These are phyloP conservation scores for Phyllosticta citriasiana DNA, from an alignment of 2,329 filamentous ascomycete genomes.

Conservation along the genomic window DNA sequence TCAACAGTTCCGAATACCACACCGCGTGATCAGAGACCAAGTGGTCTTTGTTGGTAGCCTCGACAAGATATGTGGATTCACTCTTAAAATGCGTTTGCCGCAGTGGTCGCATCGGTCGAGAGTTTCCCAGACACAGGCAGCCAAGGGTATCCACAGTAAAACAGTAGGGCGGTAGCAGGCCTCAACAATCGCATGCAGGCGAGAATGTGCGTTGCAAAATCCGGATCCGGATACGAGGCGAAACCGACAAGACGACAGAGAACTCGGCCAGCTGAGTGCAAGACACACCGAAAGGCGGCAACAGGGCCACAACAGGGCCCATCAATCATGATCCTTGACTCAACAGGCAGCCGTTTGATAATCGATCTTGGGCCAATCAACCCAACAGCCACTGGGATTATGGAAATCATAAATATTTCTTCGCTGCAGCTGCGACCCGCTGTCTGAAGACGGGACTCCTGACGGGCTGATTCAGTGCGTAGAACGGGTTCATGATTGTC, in stretches of 20 bases:
- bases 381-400: neutral
- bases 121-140: no score
- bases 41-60: no score
- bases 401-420: slow-evolving; percentile 67
- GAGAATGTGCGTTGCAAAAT: neutral
- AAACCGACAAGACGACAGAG: neutral
- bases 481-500: slow-evolving; percentile 95
- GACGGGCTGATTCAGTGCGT: slow-evolving; percentile 73
- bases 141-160: no score
- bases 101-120: no score
- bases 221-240: neutral
- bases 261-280: neutral
- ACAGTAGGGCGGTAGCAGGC: neutral
- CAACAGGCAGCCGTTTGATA: neutral
- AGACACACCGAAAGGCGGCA: neutral
- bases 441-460: slow-evolving; percentile 76
- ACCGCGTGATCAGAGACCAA: no score
- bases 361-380: neutral
- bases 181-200: neutral
- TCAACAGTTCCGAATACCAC: no score
- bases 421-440: slow-evolving; percentile 75
- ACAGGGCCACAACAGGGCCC: neutral
- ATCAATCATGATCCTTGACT: neutral
- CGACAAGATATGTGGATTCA: no score
- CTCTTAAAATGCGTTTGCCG: no score